phyloP scores from a whole-genome alignment of 805 yeast genomes.

The Ogataea nitratoaversa region DNA sequence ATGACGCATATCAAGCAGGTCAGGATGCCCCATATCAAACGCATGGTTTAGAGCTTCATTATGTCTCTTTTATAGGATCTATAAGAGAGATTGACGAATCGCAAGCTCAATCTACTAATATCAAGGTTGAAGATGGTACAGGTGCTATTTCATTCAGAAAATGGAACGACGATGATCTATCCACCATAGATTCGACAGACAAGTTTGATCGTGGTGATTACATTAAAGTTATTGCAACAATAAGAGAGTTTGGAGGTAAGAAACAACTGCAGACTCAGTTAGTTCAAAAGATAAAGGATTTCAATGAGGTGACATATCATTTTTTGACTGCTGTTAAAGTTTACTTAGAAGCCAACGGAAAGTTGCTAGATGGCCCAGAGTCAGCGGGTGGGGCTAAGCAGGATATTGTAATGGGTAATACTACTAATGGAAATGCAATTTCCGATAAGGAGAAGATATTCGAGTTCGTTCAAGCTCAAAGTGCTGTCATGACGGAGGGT shows the following conservation, averaged over 20 bases:
- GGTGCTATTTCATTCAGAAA: conserved; percentile 60
- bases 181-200: conserved; percentile 8
- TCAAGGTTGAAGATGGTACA: conserved; percentile 77
- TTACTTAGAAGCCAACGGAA: conserved; percentile 52
- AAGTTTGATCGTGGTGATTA: conserved; percentile 49
- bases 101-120: conserved; percentile 48
- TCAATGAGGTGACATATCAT: conserved; percentile 67
- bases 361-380: conserved; percentile 9
- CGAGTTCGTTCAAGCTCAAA: conserved; percentile 44
- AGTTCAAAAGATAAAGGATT: conserved; percentile 53
- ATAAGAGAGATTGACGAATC: conserved; percentile 58
- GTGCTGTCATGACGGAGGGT: conserved; percentile 66
- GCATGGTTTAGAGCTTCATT: conserved; percentile 56
- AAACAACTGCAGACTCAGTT: conserved; percentile 62
- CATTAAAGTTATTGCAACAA: conserved; percentile 53
- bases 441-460: conserved; percentile 41
- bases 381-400: conserved; percentile 13
- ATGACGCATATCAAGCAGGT: conserved; percentile 54
- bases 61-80: conserved; percentile 66
- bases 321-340: conserved; percentile 57
- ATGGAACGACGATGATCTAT: conserved; percentile 49
- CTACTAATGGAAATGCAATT: conserved; percentile 23
- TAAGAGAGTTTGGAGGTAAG: conserved; percentile 58
- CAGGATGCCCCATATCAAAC: conserved; percentile 66
- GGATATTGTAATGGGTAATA: conserved; percentile 20